Base-by-base conservation (phyloP, 2,329 filamentous ascomycete species). In the Celoporthe dispersa region DNA sequence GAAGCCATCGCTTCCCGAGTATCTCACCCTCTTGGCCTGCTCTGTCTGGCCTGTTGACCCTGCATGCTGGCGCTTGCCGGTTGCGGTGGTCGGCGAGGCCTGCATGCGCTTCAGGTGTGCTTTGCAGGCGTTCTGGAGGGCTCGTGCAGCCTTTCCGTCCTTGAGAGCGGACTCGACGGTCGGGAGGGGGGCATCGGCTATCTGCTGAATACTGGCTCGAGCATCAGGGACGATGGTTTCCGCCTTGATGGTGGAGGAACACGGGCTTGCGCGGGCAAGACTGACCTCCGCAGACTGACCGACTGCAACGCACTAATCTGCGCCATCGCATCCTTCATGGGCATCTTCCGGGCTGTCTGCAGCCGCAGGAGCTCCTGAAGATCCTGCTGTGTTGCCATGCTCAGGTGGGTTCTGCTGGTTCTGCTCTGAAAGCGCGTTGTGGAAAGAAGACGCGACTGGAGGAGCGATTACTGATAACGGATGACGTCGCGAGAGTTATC, bases 321-420 rank as follows among this genome's bases (percentile, higher is more conserved):
- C 59, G 81, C 78, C 84, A 90, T 87, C 35, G 88, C 88, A 67
- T 84, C 84, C 78, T 90, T 82, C 80, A 90, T 87, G 3, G 87
- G 81, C 66, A 88, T 79, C 75, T 88, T 90, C 67, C 87, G 86
- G 62, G 84, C 82, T 3, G 86, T 90, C 73, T 90, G 80, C 68
- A 90, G 82, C 62, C 87, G 87, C 67, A 90, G 81, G 22, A 90
- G 83, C 75, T 89, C 88, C 74, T 90, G 87, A 31, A 90, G 78
- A 73, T 90, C 88, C 71, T 87, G 83, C 72, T 88, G 86, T 1
- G 84, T 81, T 9, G 86, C 82, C 87, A 89, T 88, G 2, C 25
- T 73, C 5, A 35, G 35, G 14, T 55, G 41, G 12, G 37, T 25
- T 19, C 12, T 37, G 9, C 35, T 28, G 14, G 1, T 22, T 39